phyloP scores from a whole-genome alignment of 441 rosid species.

The Arabidopsis lyrata region DNA sequence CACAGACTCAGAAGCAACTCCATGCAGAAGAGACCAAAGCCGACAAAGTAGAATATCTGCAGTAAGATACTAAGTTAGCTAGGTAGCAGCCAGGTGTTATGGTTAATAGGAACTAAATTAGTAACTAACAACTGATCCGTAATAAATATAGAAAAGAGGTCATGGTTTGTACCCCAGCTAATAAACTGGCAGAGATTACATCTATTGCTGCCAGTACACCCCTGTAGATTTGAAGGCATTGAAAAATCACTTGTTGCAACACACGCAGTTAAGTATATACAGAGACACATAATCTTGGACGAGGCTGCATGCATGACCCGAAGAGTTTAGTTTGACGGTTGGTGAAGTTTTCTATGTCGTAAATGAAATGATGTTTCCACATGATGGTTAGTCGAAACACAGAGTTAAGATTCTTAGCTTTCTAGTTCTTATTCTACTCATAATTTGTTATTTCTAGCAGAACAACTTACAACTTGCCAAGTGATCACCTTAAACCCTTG shows the following conservation, averaged over 20 bases:
- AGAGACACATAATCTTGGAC: not conserved
- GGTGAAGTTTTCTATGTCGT: not conserved
- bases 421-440: not conserved
- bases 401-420: not conserved
- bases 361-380: not conserved
- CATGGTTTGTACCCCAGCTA: constrained; percentile 78
- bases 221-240: constrained; percentile 48
- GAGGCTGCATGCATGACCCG: not conserved
- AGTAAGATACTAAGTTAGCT: constrained; percentile 31
- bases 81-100: no score
- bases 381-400: not conserved
- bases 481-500: no score
- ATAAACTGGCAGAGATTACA: constrained; percentile 57
- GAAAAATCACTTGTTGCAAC: constrained; percentile 1
- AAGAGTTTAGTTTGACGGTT: not conserved
- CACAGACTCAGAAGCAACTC: constrained; percentile 84
- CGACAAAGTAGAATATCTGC: constrained; percentile 87
- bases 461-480: not conserved
- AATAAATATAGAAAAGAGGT: constrained; percentile 16
- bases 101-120: constrained; percentile 11
- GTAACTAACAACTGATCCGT: not conserved
- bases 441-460: not conserved
- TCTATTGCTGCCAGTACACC: constrained; percentile 93
- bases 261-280: constrained; percentile 5
- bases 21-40: constrained; percentile 83